These are phyloP conservation scores for Rhodotorula sp. DNA, from an alignment of 1,284 basidiomycete species.

Conservation along the genomic window DNA sequence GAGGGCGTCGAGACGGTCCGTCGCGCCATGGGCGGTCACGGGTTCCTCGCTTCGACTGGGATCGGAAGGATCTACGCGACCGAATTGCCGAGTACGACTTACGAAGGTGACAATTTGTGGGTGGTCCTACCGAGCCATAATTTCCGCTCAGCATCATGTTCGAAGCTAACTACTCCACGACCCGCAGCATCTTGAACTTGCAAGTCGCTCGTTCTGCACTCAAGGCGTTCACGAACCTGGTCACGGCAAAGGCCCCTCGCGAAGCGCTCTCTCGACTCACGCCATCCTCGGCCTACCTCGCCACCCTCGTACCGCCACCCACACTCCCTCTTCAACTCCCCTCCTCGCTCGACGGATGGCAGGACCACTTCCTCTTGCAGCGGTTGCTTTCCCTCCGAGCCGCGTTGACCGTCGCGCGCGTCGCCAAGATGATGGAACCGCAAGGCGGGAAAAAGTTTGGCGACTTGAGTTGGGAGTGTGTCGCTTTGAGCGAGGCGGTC, in stretches of 20 bases:
- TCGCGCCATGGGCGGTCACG: constrained; percentile 73
- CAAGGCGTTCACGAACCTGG: constrained; percentile 57
- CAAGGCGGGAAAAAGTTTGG: constrained; percentile 45
- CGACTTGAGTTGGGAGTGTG: constrained; percentile 49
- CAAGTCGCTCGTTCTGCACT: constrained; percentile 69
- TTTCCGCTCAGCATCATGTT: background rate
- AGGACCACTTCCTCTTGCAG: constrained; percentile 3
- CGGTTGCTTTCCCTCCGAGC: constrained; percentile 51
- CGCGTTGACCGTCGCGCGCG: constrained; percentile 58
- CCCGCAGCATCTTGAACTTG: constrained; percentile 59
- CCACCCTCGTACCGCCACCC: constrained; percentile 47
- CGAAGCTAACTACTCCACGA: background rate
- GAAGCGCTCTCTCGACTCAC: constrained; percentile 56
- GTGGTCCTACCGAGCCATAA: background rate
- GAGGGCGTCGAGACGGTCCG: constrained; percentile 67
- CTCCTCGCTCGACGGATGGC: background rate
- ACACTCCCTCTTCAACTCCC: constrained; percentile 24
- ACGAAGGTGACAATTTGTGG: constrained; percentile 70
- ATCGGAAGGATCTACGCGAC: constrained; percentile 65
- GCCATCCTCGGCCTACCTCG: constrained; percentile 55
- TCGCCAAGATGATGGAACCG: constrained; percentile 47
- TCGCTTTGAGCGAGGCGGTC: constrained; percentile 62
- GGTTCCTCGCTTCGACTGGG: constrained; percentile 67
- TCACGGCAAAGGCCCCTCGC: constrained; percentile 32
- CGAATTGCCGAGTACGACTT: constrained; percentile 62